phyloP scores from a whole-genome alignment of 176 grass and related monocot species.

The Alloteropsis semialata region DNA sequence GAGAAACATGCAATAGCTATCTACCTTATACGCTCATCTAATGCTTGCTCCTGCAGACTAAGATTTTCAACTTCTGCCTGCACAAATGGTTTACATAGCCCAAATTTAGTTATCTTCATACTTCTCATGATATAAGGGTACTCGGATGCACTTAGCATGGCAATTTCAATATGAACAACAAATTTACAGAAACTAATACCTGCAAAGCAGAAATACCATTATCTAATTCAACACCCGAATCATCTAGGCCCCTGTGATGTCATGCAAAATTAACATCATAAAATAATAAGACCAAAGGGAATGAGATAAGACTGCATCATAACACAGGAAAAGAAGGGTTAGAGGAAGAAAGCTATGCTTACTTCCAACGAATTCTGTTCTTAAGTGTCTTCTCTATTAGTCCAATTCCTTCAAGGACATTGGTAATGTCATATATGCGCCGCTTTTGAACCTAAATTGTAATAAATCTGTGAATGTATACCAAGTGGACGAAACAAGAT shows the following conservation, averaged over 20 bases:
- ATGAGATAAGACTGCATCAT: slow-evolving; percentile 8
- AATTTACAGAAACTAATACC: slow-evolving; percentile 44
- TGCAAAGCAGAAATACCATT: slow-evolving; percentile 74
- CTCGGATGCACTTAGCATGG: neutral
- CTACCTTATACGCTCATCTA: slow-evolving; percentile 88
- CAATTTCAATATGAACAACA: slow-evolving; percentile 19
- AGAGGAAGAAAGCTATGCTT: slow-evolving; percentile 34
- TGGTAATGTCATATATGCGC: slow-evolving; percentile 99
- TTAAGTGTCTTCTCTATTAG: slow-evolving; percentile 98
- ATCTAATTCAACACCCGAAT: slow-evolving; percentile 66
- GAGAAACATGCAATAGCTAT: slow-evolving; percentile 18
- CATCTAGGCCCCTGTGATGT: slow-evolving; percentile 70
- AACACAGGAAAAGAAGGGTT: slow-evolving; percentile 2
- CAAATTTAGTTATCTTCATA: slow-evolving; percentile 5
- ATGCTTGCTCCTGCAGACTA: slow-evolving; percentile 57
- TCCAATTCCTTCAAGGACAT: slow-evolving; percentile 99
- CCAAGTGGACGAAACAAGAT: neutral
- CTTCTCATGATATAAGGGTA: neutral
- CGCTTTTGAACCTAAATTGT: slow-evolving; percentile 91
- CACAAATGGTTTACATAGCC: slow-evolving; percentile 28
- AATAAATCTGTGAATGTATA: slow-evolving; percentile 12
- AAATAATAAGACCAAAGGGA: slow-evolving; percentile 20
- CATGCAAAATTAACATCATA: slow-evolving; percentile 21
- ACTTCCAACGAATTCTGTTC: slow-evolving; percentile 99
- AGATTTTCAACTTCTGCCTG: slow-evolving; percentile 91